Evolutionary conservation across 2,329 filamentous ascomycete genomes (phyloP).

Genomic region (Claviceps quebecensis): DNA sequence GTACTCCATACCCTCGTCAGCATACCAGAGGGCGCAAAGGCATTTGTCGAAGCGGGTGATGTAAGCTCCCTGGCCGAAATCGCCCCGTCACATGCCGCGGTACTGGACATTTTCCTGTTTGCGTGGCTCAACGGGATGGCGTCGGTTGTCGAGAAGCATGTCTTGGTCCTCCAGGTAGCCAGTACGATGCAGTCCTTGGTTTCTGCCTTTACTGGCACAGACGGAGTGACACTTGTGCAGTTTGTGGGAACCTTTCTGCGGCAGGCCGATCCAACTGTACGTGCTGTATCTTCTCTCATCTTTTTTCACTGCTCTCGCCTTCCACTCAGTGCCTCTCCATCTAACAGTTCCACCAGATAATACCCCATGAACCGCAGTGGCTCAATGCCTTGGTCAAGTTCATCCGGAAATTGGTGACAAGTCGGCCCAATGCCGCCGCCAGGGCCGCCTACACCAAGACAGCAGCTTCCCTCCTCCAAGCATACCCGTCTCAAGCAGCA

Average conservation of each 20-base stretch:
- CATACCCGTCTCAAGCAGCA: conserved; percentile 33
- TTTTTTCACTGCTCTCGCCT: background rate
- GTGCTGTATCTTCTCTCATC: conserved; percentile 8
- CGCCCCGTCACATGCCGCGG: conserved; percentile 37
- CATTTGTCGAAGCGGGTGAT: conserved; percentile 35
- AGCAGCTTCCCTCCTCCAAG: conserved; percentile 41
- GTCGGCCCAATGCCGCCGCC: conserved; percentile 38
- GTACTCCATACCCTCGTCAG: conserved; percentile 43
- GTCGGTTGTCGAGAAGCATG: conserved; percentile 14
- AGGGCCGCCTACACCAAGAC: conserved; percentile 46
- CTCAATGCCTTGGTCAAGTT: conserved; percentile 30
- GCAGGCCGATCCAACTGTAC: conserved; percentile 33
- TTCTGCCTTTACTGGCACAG: conserved; percentile 42
- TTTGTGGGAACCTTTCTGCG: conserved; percentile 41
- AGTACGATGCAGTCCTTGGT: conserved; percentile 32
- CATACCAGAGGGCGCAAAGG: conserved; percentile 33
- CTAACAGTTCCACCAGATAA: conserved; percentile 20
- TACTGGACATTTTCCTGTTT: conserved; percentile 40
- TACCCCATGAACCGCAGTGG: conserved; percentile 40
- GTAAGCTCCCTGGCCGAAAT: conserved; percentile 42
- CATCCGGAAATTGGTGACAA: conserved; percentile 39
- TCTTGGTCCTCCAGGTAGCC: conserved; percentile 29
- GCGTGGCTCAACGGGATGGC: conserved; percentile 40
- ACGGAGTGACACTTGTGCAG: conserved; percentile 43
- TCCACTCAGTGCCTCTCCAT: background rate